Evolutionary conservation across 1,284 basidiomycete species (phyloP).

Genomic region (Cystobasidiaceae sp.): DNA sequence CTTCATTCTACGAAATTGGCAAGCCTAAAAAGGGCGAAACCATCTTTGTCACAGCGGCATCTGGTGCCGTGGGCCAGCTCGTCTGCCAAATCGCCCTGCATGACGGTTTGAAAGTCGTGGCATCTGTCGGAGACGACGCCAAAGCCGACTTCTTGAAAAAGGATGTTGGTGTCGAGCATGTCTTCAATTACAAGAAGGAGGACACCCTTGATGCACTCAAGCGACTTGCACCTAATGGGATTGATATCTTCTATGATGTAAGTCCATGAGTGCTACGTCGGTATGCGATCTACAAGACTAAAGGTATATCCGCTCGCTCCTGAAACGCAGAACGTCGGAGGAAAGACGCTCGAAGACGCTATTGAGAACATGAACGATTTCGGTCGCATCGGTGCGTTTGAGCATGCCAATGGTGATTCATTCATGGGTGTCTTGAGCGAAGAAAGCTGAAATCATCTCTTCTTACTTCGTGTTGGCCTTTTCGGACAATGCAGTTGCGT

Average conservation of each 20-base stretch:
- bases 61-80: slow-evolving; percentile 41
- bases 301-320: background rate
- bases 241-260: slow-evolving; percentile 35
- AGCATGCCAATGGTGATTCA: too few relatives aligned
- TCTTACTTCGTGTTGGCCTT: too few relatives aligned
- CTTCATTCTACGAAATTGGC: slow-evolving; percentile 66
- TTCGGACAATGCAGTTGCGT: background rate
- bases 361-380: slow-evolving; percentile 29
- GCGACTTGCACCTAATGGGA: slow-evolving; percentile 21
- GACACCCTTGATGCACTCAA: slow-evolving; percentile 50
- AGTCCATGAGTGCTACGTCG: background rate
- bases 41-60: slow-evolving; percentile 54
- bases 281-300: background rate
- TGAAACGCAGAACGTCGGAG: slow-evolving; percentile 31
- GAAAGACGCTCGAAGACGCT: slow-evolving; percentile 35
- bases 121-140: slow-evolving; percentile 67
- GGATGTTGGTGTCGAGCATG: slow-evolving; percentile 71
- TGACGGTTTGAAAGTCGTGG: slow-evolving; percentile 59
- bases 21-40: slow-evolving; percentile 74
- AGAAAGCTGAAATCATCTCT: too few relatives aligned
- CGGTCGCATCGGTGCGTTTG: slow-evolving; percentile 30
- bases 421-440: too few relatives aligned
- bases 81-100: slow-evolving; percentile 32
- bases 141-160: slow-evolving; percentile 60
- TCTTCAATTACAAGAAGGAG: slow-evolving; percentile 76